Percentiles rank a stretch among this genome's conserved stretches.
phyloP scores from a whole-genome alignment of 106 monocot genomes.

The Xerophyta viscosa region DNA sequence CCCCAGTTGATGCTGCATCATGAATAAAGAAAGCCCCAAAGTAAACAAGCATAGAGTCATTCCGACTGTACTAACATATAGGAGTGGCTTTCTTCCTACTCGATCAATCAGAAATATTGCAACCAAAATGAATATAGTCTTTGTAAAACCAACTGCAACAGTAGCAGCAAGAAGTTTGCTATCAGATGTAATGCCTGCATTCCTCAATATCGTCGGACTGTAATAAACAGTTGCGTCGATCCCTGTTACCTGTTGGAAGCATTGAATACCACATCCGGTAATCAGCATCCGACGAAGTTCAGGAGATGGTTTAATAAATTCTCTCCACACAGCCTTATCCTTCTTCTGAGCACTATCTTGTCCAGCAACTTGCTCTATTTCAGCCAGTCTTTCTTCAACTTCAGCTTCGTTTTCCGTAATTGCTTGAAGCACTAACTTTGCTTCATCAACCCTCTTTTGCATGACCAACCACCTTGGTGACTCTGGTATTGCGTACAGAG shows the following conservation, averaged over 20 bases:
- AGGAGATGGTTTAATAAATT: slow-evolving; percentile 66
- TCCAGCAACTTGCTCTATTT: slow-evolving; percentile 62
- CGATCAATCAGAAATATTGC: slow-evolving; percentile 84
- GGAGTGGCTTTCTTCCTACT: slow-evolving; percentile 74
- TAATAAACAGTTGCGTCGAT: slow-evolving; percentile 96
- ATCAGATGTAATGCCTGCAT: slow-evolving; percentile 70
- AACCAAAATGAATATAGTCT: slow-evolving; percentile 81
- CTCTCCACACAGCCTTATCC: slow-evolving; percentile 55
- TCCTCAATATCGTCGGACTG: slow-evolving; percentile 80
- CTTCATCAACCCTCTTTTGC: slow-evolving; percentile 71
- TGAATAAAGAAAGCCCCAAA: slow-evolving; percentile 32
- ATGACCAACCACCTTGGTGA: slow-evolving; percentile 94
- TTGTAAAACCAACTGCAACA: slow-evolving; percentile 89
- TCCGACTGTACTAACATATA: slow-evolving; percentile 86
- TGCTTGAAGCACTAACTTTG: slow-evolving; percentile 49
- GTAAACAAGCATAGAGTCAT: slow-evolving; percentile 75
- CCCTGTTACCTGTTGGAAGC: slow-evolving; percentile 91
- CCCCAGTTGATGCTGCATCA: slow-evolving; percentile 29
- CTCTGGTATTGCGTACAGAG: slow-evolving; percentile 78
- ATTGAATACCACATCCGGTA: slow-evolving; percentile 82
- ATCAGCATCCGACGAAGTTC: slow-evolving; percentile 66
- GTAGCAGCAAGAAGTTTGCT: slow-evolving; percentile 66
- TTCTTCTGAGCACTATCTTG: slow-evolving; percentile 10
- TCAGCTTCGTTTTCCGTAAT: slow-evolving; percentile 52
- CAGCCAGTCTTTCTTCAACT: slow-evolving; percentile 50